Conservation (phyloP, 345 rosid genomes). For the Litchi chinensis region DNA sequence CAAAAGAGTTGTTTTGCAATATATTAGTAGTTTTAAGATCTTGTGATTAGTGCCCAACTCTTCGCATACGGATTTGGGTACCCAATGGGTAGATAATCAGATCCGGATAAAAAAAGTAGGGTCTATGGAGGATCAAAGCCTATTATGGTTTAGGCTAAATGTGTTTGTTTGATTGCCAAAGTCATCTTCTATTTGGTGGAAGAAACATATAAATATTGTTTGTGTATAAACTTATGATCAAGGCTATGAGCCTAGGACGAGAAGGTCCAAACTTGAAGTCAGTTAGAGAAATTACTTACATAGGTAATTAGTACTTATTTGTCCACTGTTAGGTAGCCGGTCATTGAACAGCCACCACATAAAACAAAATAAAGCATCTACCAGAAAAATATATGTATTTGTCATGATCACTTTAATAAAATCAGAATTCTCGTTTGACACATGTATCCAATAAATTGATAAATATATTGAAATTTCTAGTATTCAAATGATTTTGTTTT, state of each 20-base stretch:
- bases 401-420: too few species aligned
- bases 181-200: slow-evolving; percentile 9
- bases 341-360: neutral
- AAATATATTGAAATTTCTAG: too few species aligned
- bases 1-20: too few species aligned
- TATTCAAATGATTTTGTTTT: too few species aligned
- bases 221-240: neutral
- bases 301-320: neutral
- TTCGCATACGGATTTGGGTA: neutral
- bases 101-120: neutral
- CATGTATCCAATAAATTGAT: too few species aligned
- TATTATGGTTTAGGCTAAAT: neutral
- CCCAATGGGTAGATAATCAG: neutral
- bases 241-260: neutral
- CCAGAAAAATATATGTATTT: neutral
- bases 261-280: neutral
- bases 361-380: neutral
- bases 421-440: neutral
- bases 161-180: slow-evolving; percentile 1
- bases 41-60: neutral
- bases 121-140: neutral
- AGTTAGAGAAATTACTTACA: neutral
- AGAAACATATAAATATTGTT: neutral
- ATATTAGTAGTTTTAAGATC: too few species aligned
- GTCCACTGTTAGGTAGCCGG: slow-evolving; percentile 4